Base-by-base conservation (phyloP, 164 flowering plant genomes). In the Sextonia rubra region DNA sequence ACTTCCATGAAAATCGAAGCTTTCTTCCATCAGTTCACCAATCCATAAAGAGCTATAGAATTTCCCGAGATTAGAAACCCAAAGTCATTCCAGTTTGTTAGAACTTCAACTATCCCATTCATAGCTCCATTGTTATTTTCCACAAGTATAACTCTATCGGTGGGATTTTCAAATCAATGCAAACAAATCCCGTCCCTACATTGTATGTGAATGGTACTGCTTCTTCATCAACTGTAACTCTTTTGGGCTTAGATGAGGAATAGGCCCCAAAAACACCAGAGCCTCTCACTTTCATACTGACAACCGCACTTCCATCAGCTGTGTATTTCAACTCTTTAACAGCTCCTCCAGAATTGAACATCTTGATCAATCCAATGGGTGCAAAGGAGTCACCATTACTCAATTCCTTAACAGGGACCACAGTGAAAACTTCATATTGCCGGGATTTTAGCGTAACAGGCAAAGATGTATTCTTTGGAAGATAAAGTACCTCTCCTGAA, bases 261-360 rank as follows among this genome's bases (percentile, higher is more conserved):
- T 86, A 93, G 3, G 84, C 90, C 26, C 97, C 98, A 69, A 93
- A 88, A 65, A 62, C 69, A 27, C 97, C 98, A 69, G 92, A 87
- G 5, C 96, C 98, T 69, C 89, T 91, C 9, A 88, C 85, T 60
- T 87, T 83, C 82, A 92, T 75, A 26, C 23, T 47, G n/a, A 68
- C 17, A 1, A 29, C 3, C 3, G 3, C 12, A 7, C 24, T 20
- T 3, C 22, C 64, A 9, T 7, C 64, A 61, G 5, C 64, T 27
- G 27, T 3, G 37, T 64, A 64, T 18, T 20, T 12, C 37, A 64
- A 29, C 37, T 18, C n/a, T 64, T 64, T 11, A 29, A 64, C 26
- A 11, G 67, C 67, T 64, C 67, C 67, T 25, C 67, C 37, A 25
- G 67, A 8, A 64, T 64, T 64, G 67, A 11, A 64, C 67, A 64